Percentiles rank a stretch among this genome's conserved stretches.
phyloP scores from a whole-genome alignment of 2,329 filamentous ascomycete genomes.

The Botrytis hyacinthi region DNA sequence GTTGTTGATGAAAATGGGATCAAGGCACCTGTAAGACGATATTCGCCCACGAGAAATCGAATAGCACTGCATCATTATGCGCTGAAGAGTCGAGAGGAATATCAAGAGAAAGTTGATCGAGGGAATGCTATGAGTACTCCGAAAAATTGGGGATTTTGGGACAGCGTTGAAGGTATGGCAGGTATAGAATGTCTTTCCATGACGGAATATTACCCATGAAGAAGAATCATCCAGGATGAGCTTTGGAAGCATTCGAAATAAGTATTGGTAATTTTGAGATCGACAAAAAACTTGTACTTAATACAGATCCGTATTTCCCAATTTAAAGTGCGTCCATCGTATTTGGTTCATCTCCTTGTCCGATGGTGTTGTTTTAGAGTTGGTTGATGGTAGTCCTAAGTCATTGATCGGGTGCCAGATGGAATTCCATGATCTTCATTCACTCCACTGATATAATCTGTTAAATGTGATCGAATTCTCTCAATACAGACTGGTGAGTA shows the following conservation, averaged over 20 bases:
- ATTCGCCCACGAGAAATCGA: slow-evolving; percentile 35
- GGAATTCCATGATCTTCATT: background rate
- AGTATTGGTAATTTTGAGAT: background rate
- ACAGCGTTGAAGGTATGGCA: slow-evolving; percentile 33
- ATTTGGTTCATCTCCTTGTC: background rate
- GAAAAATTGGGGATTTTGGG: slow-evolving; percentile 35
- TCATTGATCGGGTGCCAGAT: background rate
- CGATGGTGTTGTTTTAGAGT: background rate
- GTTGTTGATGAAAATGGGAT: slow-evolving; percentile 36
- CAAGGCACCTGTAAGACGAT: slow-evolving; percentile 27
- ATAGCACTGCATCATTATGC: slow-evolving; percentile 40
- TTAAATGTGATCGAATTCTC: background rate
- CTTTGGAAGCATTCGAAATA: background rate
- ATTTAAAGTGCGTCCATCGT: background rate
- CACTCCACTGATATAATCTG: background rate
- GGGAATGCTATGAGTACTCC: slow-evolving; percentile 35
- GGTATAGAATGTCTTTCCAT: slow-evolving; percentile 34
- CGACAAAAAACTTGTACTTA: background rate
- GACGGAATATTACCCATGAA: slow-evolving; percentile 32
- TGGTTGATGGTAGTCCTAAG: background rate
- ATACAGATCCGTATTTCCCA: background rate
- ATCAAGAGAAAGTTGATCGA: slow-evolving; percentile 35
- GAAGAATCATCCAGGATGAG: background rate
- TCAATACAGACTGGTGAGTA: background rate
- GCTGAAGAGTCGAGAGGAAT: slow-evolving; percentile 39